These are phyloP conservation scores for Paramecium octaurelia DNA, from an alignment of 73 alveolate species.

Conservation along the genomic window DNA sequence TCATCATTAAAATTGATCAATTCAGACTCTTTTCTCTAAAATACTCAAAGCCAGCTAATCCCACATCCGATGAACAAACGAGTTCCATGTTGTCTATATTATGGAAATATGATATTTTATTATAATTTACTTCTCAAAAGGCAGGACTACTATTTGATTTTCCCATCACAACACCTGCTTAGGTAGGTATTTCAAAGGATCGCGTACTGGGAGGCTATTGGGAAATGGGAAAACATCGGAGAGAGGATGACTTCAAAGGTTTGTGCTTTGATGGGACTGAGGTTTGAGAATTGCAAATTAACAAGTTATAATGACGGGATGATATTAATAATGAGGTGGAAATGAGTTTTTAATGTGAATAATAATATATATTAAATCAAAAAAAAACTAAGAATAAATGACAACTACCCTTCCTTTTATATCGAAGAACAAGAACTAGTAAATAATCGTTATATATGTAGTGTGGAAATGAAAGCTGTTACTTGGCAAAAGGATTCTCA, in stretches of 20 bases:
- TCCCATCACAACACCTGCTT: no score
- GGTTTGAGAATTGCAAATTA: neutral
- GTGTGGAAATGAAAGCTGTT: conserved; percentile 69
- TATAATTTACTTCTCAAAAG: neutral
- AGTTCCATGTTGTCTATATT: no score
- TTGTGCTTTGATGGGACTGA: neutral
- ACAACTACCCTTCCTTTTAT: conserved; percentile 39
- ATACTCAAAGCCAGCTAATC: no score
- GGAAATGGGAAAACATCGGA: no score
- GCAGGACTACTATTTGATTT: neutral
- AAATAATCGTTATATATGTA: neutral
- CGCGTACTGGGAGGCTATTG: no score
- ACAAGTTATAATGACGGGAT: neutral
- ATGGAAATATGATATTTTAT: no score
- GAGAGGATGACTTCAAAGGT: no score
- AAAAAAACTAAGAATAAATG: neutral
- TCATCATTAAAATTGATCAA: neutral
- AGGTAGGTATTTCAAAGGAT: no score
- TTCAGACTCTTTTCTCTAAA: neutral
- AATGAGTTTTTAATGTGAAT: neutral
- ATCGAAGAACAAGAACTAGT: conserved; percentile 15
- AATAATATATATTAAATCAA: neutral
- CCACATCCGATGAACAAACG: no score
- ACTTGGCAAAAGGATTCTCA: conserved; percentile 88
- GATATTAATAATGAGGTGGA: neutral